Conservation (phyloP, 1,284 basidiomycete species). For the Marasmius sp. region DNA sequence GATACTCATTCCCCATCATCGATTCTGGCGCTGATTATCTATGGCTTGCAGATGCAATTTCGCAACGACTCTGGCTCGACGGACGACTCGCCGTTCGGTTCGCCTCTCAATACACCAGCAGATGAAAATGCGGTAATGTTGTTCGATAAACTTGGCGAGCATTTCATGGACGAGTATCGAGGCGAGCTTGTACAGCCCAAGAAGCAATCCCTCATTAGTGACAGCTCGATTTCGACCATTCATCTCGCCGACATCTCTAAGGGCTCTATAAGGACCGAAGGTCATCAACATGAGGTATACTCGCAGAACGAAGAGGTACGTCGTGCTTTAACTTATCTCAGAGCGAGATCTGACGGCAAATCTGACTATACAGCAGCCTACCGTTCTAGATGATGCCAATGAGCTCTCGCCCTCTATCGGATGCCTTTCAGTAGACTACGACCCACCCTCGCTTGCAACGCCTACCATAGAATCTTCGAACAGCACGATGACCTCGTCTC, state of each 20-base stretch:
- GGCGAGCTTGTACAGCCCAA: neutral
- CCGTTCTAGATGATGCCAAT: neutral
- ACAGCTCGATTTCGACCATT: neutral
- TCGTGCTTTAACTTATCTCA: too few species aligned
- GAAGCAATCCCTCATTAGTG: neutral
- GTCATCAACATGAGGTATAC: neutral
- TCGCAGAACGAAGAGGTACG: too few species aligned
- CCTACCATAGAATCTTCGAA: neutral
- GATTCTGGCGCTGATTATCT: too few species aligned
- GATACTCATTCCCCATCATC: too few species aligned
- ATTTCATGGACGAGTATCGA: neutral
- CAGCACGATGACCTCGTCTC: neutral
- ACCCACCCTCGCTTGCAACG: neutral
- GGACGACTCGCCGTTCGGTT: constrained; percentile 38
- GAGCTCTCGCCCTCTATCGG: neutral
- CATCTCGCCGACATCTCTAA: neutral
- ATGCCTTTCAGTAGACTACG: neutral
- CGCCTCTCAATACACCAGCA: constrained; percentile 36
- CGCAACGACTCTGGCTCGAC: constrained; percentile 33
- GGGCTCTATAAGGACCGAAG: neutral
- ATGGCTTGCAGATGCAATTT: neutral
- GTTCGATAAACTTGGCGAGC: constrained; percentile 22
- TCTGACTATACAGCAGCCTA: too few species aligned
- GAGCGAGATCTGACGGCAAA: too few species aligned
- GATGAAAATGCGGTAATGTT: constrained; percentile 27